phyloP scores from a whole-genome alignment of 305 asterid genomes.

The Fraxinus sp. region DNA sequence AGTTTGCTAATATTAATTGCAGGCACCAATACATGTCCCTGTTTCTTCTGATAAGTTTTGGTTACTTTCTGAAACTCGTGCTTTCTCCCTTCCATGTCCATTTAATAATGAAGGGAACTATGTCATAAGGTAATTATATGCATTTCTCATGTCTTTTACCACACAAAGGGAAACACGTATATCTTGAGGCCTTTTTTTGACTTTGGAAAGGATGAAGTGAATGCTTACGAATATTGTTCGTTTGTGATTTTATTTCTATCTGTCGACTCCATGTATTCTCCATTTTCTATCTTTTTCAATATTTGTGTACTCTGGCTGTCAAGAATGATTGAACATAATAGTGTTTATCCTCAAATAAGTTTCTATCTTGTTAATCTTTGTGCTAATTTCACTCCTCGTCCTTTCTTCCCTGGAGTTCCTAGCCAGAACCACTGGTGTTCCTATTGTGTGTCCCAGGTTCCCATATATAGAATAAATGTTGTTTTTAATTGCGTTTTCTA shows the following conservation, averaged over 20 bases:
- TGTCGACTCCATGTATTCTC: slow-evolving; percentile 1
- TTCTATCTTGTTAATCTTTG: slow-evolving; percentile 9
- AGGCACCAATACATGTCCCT: slow-evolving; percentile 88
- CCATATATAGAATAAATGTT: neutral
- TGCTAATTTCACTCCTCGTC: neutral
- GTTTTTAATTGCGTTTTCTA: neutral
- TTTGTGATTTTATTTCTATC: slow-evolving; percentile 10
- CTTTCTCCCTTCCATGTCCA: slow-evolving; percentile 82
- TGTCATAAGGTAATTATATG: slow-evolving; percentile 71
- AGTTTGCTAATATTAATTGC: slow-evolving; percentile 32
- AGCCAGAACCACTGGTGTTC: neutral
- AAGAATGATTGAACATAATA: slow-evolving; percentile 11
- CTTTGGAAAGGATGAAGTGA: neutral
- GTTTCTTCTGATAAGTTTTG: slow-evolving; percentile 92
- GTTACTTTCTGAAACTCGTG: slow-evolving; percentile 69
- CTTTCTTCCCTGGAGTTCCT: neutral
- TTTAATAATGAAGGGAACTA: slow-evolving; percentile 84
- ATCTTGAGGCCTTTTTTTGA: slow-evolving; percentile 9
- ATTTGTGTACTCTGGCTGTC: slow-evolving; percentile 9
- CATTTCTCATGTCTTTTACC: slow-evolving; percentile 10
- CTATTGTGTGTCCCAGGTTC: slow-evolving; percentile 3
- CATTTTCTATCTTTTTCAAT: neutral
- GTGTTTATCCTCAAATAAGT: neutral
- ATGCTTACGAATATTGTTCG: neutral
- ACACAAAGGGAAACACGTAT: neutral